Base-by-base conservation (phyloP, 1,284 basidiomycete species). In the Pyrrhoderma lamaoense region DNA sequence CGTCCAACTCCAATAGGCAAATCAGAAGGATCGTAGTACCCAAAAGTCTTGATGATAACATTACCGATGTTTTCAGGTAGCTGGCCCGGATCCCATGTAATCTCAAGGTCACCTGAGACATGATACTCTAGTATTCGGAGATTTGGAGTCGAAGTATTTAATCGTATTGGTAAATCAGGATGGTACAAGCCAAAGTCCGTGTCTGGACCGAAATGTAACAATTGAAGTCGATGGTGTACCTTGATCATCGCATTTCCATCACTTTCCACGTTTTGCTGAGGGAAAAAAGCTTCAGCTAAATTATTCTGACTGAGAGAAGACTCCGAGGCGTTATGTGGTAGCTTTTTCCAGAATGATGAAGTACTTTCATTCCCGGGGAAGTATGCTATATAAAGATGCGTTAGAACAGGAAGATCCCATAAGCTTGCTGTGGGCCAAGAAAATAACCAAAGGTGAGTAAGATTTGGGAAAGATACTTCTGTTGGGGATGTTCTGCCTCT, bases 161-260 rank as follows among this genome's bases (percentile, higher is more conserved):
- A 8, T 42, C 48, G 38, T 18, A 21, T 31, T 8, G 48, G 48
- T 35, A 49, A 39, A 18, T 49, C 48, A 11, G 48, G 39, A 27
- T 27, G 42, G 18, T 49, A 49, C n/a, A 49, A 31, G 21, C 48
- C 48, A 16, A 49, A 43, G n/a, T 49, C 48, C 3, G 48, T 49
- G 16, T 49, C 48, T 21, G 38, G 27, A 19, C 48, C 48, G 23
- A 49, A 43, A 42, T 49, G 48, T 3, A 49, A 25, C 2, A 49
- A 39, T 27, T 49, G 31, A 14, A 49, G 19, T 11, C 23, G 27
- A 8, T 37, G 21, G n/a, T 22, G 38, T 5, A 16, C 11, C 5
- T 31, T 31, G 11, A 31, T 31, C 5, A 31, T 11, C 11, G 27
- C 5, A 14, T 16, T 16, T 40, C 5, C 38, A 22, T n/a, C 8